Evolutionary conservation across 2,329 filamentous ascomycete species (phyloP), one percentile per base, ranked within the genome.

Genomic region (Aspergillus sp.): DNA sequence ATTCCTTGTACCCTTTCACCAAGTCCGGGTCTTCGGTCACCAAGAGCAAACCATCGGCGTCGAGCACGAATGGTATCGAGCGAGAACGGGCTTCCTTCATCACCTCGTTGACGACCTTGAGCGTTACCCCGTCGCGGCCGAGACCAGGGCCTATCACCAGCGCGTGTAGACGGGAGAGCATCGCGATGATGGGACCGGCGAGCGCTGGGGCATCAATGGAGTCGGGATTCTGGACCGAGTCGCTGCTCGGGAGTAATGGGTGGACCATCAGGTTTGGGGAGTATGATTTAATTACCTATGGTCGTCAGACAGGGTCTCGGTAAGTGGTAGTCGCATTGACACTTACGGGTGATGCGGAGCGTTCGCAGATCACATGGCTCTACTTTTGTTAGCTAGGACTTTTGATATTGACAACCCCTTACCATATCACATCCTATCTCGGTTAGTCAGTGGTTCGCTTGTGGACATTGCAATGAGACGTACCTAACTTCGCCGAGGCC

Each of bases 221-320:
- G 49, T 82, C 74, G 61, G 83, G 79, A 19, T 74, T 66, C 34
- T 66, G 64, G 23, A 74, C 66, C n/a, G 69, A 63, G 61, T 82
- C 80, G 43, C 85, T 83, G 72, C 94, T 90, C 25, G 91, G 88
- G 85, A 99, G 93, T 61, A 97, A 83, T 1, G 94, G 94, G 72
- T 97, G 94, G 10, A 99, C 94, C 93, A 99, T 99, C 23, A 99
- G 81, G 71, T 97, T 97, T 2, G 94, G 94, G 17, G 92, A 97
- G 77, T 97, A 99, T 3, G 91, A 90, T 78, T 99, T 99, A 76
- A 99, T 96, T 34, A 97, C 92, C 65, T 78, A 69, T 11, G 6
- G 34, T 38, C 1, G 34, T 38, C n/a, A 38, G 34, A 17, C 34
- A 1, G 34, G 4, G 34, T n/a, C 34, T 16, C 6, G 14, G 34